Evolutionary conservation across 805 yeast species (phyloP), one percentile per base, ranked within the genome.

Genomic region (Suhomyces canberraensis): DNA sequence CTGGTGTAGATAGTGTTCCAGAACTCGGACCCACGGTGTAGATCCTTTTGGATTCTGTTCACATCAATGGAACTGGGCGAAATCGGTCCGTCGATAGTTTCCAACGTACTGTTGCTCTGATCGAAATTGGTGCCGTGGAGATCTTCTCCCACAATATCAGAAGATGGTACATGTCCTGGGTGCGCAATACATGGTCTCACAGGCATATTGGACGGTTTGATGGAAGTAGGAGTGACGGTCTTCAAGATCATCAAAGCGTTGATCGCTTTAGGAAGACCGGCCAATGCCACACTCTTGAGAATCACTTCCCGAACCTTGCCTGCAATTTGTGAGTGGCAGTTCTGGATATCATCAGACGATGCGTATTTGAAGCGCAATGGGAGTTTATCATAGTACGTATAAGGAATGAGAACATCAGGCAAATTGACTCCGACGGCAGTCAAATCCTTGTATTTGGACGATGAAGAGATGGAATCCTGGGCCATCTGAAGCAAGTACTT

Each of bases 231-330:
- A 0, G 95, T 85, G 1, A 69, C 78, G 18, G 73, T 73, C 41
- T 76, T 77, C 39, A 89, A 64, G 13, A 71, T 67, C 49, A 76
- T 81, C 50, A 90, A 61, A 1, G 95, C 75, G 56, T 89, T 90
- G 56, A 90, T 90, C 1, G 89, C 76, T 47, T 81, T 81, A 1
- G 97, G 97, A 11, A 89, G 67, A 0, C 97, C 97, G 11, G 80
- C 77, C 31, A 90, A 62, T 0, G 95, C 95, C 0, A 84, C 73
- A 3, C 87, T 71, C 52, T 89, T 90, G 51, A 90, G 62, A 3
- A 90, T 62, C 7, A 89, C 80, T 51, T 90, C 97, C 41, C 95
- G 68, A 36, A 84, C 65, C 46, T 82, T 76, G 27, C 68, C 66
- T 0, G 90, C 70, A 15, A 67, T 42, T 20, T 43, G 42, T 8